Base-by-base conservation (phyloP, 2,329 filamentous ascomycete species). In the Paecilomyces sp. region DNA sequence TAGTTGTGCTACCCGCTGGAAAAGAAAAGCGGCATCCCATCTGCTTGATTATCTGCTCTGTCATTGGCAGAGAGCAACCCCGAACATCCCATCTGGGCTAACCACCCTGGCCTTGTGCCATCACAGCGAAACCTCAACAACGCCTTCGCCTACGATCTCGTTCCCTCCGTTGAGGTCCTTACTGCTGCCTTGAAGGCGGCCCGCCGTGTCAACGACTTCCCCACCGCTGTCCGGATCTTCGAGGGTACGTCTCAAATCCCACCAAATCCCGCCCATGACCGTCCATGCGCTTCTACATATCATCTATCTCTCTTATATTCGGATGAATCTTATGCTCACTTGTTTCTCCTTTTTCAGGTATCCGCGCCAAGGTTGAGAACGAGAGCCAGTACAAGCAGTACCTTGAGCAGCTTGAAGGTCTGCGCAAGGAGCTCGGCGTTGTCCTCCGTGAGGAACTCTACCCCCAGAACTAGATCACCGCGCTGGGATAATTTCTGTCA, bases 321-420 rank as follows among this genome's bases (percentile, higher is more conserved):
- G 57, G 63, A 58, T 15, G 28, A 25, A 28, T 9, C 8, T 51
- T 56, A 36, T 55, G 57, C 57, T 63, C 47, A 59, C 34, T 57
- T 51, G 54, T 58, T 65, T 55, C 56, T 59, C 33, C 59, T n/a
- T 53, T 55, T 62, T 72, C 72, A 96, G 92, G 93, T 74, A 89
- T 99, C 85, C 97, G 96, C 83, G 91, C 92, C 80, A 99, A 99
- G 87, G 94, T 97, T 70, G 94, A 99, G 86, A 99, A 96, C 87
- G 89, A 91, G 80, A 86, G 86, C 73, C 94, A 99, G 83, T 99
- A 99, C 83, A 85, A 97, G 96, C 83, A 97, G 96, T 80, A 80
- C 81, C 87, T 99, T 63, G 84, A 90, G 74, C 91, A 96, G 82
- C 91, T 99, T 69, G 91, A 96, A 84, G 84, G 88, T 66, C 83